Percentiles rank a stretch among this genome's conserved stretches.
Conservation (phyloP, 73 alveolate genomes). For the Durusdinium trenchii region DNA sequence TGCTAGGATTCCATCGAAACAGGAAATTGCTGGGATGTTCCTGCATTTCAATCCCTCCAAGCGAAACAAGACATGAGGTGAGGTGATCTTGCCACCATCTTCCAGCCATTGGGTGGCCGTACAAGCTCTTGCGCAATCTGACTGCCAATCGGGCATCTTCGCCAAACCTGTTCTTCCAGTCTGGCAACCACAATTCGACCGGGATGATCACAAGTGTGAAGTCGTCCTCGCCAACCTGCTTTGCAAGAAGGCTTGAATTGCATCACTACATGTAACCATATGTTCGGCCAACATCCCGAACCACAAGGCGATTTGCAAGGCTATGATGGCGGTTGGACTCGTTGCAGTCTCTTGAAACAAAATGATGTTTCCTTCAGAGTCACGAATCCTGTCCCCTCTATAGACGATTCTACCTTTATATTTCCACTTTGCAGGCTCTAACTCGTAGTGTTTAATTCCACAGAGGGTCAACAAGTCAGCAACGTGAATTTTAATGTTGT, state of each 20-base stretch:
- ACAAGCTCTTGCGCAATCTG: too few species aligned
- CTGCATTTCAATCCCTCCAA: not conserved
- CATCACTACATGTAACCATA: not conserved
- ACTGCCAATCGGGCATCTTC: not conserved
- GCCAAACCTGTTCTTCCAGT: not conserved
- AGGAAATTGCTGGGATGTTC: not conserved
- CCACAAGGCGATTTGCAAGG: slow-evolving; percentile 12
- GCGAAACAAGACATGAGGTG: not conserved
- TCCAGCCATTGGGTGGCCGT: slow-evolving; percentile 32
- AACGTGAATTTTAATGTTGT: not conserved
- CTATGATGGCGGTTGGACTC: not conserved
- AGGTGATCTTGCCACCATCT: not conserved
- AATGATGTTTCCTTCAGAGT: not conserved
- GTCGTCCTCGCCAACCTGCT: not conserved
- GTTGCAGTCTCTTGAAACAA: slow-evolving; percentile 30
- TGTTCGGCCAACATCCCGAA: not conserved
- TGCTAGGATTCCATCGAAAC: not conserved
- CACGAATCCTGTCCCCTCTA: slow-evolving; percentile 33
- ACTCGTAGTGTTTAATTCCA: slow-evolving; percentile 47
- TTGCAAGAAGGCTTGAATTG: slow-evolving; percentile 25
- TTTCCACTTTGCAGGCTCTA: not conserved
- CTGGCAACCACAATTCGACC: not conserved
- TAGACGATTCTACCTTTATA: slow-evolving; percentile 28
- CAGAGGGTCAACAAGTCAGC: slow-evolving; percentile 27
- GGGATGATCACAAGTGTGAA: slow-evolving; percentile 8